Evolutionary conservation across 164 flowering plant genomes (phyloP).

Genomic region (Brasenia schreberi): DNA sequence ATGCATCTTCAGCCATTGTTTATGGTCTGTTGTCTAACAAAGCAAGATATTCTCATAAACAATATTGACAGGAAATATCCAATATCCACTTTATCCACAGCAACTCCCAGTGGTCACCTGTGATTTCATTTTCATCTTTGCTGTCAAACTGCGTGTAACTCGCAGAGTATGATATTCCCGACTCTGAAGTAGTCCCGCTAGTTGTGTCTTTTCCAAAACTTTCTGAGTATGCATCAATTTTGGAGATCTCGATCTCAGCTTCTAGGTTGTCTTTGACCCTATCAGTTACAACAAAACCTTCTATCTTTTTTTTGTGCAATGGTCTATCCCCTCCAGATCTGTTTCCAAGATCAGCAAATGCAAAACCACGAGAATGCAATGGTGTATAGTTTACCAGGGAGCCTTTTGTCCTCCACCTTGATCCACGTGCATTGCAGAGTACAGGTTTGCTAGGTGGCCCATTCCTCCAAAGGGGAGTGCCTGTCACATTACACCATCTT

Average conservation of each 20-base stretch:
- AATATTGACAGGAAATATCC: not conserved
- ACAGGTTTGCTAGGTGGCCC: conserved; percentile 37
- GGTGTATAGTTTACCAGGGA: conserved; percentile 26
- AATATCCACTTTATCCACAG: not conserved
- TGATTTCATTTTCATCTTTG: conserved; percentile 1
- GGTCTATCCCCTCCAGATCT: conserved; percentile 1
- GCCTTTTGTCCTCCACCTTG: conserved; percentile 30
- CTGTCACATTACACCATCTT: conserved; percentile 9
- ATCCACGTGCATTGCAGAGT: conserved; percentile 41
- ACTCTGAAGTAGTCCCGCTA: conserved; percentile 9
- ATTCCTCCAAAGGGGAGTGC: conserved; percentile 39
- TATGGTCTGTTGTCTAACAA: too few relatives aligned
- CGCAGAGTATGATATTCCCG: conserved; percentile 11
- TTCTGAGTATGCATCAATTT: not conserved
- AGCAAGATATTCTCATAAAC: not conserved
- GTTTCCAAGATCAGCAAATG: conserved; percentile 4
- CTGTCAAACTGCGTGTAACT: conserved; percentile 3
- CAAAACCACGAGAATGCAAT: conserved; percentile 12
- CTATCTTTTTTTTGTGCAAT: not conserved
- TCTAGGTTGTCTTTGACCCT: not conserved
- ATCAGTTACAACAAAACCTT: not conserved
- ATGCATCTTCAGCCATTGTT: not conserved
- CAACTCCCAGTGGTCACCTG: conserved; percentile 5
- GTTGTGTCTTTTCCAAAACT: conserved; percentile 8
- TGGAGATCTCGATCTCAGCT: not conserved